A percentile compares a stretch with the other conserved stretches of the same genome.
Conservation (phyloP, 441 rosid genomes). For the Aquilaria agallochum region DNA sequence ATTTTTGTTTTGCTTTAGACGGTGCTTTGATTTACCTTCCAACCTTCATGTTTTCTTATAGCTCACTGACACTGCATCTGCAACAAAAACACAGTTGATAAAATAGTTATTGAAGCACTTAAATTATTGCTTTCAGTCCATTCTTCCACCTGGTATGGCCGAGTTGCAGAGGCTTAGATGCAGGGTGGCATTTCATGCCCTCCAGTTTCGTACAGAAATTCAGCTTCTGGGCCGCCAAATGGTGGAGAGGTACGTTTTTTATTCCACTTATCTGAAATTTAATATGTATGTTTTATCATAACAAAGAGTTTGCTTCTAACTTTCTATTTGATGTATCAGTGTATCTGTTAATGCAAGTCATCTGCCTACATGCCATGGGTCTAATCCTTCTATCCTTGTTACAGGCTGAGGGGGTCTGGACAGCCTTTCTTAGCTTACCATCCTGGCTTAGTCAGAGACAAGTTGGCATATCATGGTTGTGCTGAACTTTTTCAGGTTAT, state of each 20-base stretch:
- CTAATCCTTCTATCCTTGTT: constrained; percentile 14
- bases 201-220: constrained; percentile 85
- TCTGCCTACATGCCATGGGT: constrained; percentile 19
- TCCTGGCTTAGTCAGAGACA: constrained; percentile 83
- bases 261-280: constrained; percentile 12
- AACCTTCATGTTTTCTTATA: not conserved
- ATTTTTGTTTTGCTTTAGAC: not conserved
- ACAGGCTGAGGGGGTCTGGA: constrained; percentile 77
- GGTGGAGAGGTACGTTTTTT: constrained; percentile 65
- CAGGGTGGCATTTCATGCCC: constrained; percentile 95
- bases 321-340: not conserved
- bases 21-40: not conserved
- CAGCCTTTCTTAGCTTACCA: constrained; percentile 89
- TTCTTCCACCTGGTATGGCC: constrained; percentile 74
- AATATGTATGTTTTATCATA: not conserved
- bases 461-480: constrained; percentile 96
- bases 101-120: constrained; percentile 12
- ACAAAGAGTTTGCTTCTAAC: not conserved
- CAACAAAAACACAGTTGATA: not conserved
- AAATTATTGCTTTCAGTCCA: constrained; percentile 48
- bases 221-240: constrained; percentile 72
- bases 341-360: constrained; percentile 3
- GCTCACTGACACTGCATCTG: no score
- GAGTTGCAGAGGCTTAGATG: constrained; percentile 97
- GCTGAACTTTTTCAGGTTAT: constrained; percentile 97